A percentile compares a stretch with the other conserved stretches of the same genome.
These are phyloP conservation scores for Picea sitchensis DNA, from an alignment of 75 land plant genomes.

Conservation along the genomic window DNA sequence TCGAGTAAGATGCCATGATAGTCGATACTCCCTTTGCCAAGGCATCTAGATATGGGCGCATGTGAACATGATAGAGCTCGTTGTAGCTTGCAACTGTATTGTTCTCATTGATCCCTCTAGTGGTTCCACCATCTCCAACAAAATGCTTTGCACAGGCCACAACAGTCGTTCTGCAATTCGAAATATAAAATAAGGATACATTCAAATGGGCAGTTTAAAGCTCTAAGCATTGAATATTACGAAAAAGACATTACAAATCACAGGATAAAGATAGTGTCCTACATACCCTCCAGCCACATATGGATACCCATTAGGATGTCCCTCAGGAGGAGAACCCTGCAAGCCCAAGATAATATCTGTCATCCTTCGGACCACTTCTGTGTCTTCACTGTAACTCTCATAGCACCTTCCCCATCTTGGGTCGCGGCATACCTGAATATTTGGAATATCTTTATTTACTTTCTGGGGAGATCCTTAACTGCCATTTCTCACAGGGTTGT, in stretches of 20 bases:
- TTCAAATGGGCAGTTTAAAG: background rate
- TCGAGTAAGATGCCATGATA: constrained; percentile 67
- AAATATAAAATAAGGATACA: background rate
- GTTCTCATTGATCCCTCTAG: constrained; percentile 58
- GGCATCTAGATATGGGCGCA: constrained; percentile 54
- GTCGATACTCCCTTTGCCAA: constrained; percentile 63
- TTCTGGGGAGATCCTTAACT: background rate
- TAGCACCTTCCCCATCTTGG: constrained; percentile 95
- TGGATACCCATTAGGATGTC: constrained; percentile 62
- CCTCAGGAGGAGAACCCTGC: constrained; percentile 67
- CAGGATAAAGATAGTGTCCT: background rate
- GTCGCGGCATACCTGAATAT: constrained; percentile 62
- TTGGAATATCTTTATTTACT: background rate
- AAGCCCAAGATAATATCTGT: constrained; percentile 54
- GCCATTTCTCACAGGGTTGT: no score
- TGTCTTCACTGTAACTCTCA: constrained; percentile 82
- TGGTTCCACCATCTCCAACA: constrained; percentile 83
- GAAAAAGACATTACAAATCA: background rate
- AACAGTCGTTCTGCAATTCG: constrained; percentile 36
- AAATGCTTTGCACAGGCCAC: constrained; percentile 78
- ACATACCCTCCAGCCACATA: constrained; percentile 62
- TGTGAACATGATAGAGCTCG: constrained; percentile 54
- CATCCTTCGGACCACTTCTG: constrained; percentile 64
- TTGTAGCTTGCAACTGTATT: constrained; percentile 49
- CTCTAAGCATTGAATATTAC: background rate